These are phyloP conservation scores for Fusarium sp. DNA, from an alignment of 2,329 filamentous ascomycete genomes.

Conservation along the genomic window DNA sequence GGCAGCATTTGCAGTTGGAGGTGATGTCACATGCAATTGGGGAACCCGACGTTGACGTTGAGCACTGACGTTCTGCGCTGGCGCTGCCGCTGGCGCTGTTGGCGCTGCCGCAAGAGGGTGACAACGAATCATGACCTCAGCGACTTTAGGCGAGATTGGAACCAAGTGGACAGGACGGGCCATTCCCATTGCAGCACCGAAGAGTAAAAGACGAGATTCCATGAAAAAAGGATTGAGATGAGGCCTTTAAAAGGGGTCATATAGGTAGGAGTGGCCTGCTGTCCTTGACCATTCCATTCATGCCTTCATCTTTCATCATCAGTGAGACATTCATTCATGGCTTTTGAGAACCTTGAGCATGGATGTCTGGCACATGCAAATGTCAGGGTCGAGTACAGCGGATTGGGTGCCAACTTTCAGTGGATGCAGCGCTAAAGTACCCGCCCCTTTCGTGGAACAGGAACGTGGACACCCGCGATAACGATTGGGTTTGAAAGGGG, in stretches of 20 bases:
- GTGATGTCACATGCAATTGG: conserved; percentile 47
- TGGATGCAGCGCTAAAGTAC: conserved; percentile 19
- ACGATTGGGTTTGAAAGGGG: neutral
- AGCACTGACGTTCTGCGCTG: conserved; percentile 22
- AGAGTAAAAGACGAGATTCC: conserved; percentile 12
- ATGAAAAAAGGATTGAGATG: neutral
- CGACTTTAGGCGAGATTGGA: conserved; percentile 26
- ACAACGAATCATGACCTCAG: conserved; percentile 39
- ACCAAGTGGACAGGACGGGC: neutral
- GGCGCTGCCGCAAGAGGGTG: neutral
- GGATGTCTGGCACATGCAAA: conserved; percentile 23
- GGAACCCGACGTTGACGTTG: neutral
- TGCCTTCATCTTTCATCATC: conserved; percentile 1
- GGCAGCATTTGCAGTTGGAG: conserved; percentile 6
- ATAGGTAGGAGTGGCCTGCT: neutral
- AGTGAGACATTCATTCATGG: conserved; percentile 19
- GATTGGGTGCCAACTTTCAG: conserved; percentile 3
- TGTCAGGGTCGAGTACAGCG: conserved; percentile 24
- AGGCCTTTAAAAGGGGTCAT: neutral
- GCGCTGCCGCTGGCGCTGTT: neutral
- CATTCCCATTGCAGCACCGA: neutral
- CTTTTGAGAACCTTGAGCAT: neutral
- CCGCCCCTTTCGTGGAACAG: neutral
- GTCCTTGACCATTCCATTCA: conserved; percentile 8
- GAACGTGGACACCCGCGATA: neutral